These are phyloP conservation scores for Miscanthus lutarioriparius DNA, from an alignment of 176 grass and related monocot genomes.

Conservation along the genomic window DNA sequence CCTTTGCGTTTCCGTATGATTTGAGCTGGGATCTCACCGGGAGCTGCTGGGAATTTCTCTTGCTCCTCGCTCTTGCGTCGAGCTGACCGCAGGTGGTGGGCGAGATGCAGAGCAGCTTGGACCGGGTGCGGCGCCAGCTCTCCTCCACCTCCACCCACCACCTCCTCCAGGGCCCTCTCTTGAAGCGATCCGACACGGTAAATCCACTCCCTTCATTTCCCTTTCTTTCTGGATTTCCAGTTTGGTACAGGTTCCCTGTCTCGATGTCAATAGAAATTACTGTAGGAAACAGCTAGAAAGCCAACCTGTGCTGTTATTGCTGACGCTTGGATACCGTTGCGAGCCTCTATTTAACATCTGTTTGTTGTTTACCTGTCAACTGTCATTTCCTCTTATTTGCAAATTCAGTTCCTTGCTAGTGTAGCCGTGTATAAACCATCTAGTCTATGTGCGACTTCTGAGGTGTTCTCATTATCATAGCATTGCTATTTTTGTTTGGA, in stretches of 20 bases:
- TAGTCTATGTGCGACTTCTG: background rate
- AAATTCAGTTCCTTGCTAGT: background rate
- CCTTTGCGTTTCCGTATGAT: background rate
- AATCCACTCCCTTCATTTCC: conserved; percentile 2
- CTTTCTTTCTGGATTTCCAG: background rate
- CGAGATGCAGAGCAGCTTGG: conserved; percentile 82
- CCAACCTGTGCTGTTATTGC: background rate
- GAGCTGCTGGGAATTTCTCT: background rate
- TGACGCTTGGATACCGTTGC: too few relatives aligned
- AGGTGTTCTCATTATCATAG: too few relatives aligned
- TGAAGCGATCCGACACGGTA: conserved; percentile 84
- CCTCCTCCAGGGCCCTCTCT: conserved; percentile 86
- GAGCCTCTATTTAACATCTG: too few relatives aligned
- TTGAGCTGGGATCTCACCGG: conserved; percentile 22
- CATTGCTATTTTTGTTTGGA: background rate
- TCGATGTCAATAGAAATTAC: background rate
- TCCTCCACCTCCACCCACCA: conserved; percentile 63
- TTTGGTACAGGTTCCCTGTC: background rate
- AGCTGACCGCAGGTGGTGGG: conserved; percentile 41
- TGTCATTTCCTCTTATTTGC: background rate
- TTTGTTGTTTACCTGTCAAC: background rate
- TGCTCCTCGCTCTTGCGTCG: conserved; percentile 17
- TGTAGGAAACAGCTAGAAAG: too few relatives aligned
- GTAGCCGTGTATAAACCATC: background rate
- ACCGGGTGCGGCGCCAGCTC: conserved; percentile 80